A percentile compares a stretch with the other conserved stretches of the same genome.
Conservation (phyloP, 768 basidiomycete species). For the Mycena kentingensis region DNA sequence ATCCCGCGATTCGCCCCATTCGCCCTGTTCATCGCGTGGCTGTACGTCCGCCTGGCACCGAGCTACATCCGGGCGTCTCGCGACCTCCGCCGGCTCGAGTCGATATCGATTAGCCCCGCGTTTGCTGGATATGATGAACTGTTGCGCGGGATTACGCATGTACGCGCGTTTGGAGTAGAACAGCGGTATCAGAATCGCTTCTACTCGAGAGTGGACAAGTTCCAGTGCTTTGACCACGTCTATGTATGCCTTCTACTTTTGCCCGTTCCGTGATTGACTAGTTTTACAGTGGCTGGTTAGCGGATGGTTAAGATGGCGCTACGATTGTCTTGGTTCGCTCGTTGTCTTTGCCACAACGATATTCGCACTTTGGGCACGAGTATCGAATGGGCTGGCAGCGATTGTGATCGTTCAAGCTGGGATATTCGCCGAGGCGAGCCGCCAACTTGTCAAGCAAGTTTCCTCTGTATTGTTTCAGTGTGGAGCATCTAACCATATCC, state of each 20-base stretch:
- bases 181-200: conserved; percentile 64
- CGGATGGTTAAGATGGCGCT: conserved; percentile 72
- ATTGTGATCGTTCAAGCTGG: conserved; percentile 73
- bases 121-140: conserved; percentile 77
- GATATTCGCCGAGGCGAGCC: conserved; percentile 67
- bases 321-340: conserved; percentile 73
- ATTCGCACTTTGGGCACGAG: conserved; percentile 62
- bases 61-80: conserved; percentile 62
- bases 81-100: conserved; percentile 68
- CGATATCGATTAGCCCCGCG: conserved; percentile 66
- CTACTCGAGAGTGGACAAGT: conserved; percentile 61
- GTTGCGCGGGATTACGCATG: conserved; percentile 63
- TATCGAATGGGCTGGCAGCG: conserved; percentile 63
- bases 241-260: conserved; percentile 48
- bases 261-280: conserved; percentile 25
- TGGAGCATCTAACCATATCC: conserved; percentile 7
- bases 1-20: conserved; percentile 68
- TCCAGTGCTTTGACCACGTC: conserved; percentile 71
- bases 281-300: conserved; percentile 61
- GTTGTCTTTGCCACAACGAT: conserved; percentile 69
- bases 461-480: not conserved
- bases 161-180: conserved; percentile 75
- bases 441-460: conserved; percentile 59
- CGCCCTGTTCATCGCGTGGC: conserved; percentile 66
- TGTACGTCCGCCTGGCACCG: conserved; percentile 66